Base-by-base conservation (phyloP, 2,329 filamentous ascomycete genomes). In the Sphaerulina vaccinii region DNA sequence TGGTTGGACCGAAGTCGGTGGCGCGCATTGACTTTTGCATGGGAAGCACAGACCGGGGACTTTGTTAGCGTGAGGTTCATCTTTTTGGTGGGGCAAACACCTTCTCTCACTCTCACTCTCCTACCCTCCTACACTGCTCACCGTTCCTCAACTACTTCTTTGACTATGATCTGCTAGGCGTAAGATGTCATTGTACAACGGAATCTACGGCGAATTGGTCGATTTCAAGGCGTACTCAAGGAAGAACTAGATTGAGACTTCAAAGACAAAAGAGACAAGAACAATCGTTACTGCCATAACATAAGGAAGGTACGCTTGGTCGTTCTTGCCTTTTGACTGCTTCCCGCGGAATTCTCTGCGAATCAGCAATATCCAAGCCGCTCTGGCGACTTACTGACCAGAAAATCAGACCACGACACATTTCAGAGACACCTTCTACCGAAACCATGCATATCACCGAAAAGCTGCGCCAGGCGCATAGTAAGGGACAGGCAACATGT, bases 391-490 rank as follows among this genome's bases (percentile, higher is more conserved):
- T n/a, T n/a, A n/a, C n/a, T n/a, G n/a, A n/a, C n/a, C n/a, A n/a
- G n/a, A 39, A 41, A 21, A 23, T 23, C n/a, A 19, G 10, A 10
- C n/a, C 24, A 21, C 36, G 9, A 9, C 18, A 15, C 36, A 18
- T 18, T 39, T 22, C 27, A 13, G 3, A 10, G 27, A 32, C 27
- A 32, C 27, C 1, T 18, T 23, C 48, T 29, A 37, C 6, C 2
- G n/a, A 11, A 10, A 32, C 27, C 60, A 97, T 99, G 92, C 93
- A 97, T 75, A 92, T 99, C 79, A 88, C 86, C 62, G 84, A 93
- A 65, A 96, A 96, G 79, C 81, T 99, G 66, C 79, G 82, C 63
- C 87, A 92, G 64, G 85, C 91, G 72, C 84, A 90, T 73, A 81
- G 82, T 75, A 83, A 85, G 66, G 84, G 85, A 69, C 82, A 87